Conservation (phyloP, 23 red algal species). For the Gracilaria caudata region DNA sequence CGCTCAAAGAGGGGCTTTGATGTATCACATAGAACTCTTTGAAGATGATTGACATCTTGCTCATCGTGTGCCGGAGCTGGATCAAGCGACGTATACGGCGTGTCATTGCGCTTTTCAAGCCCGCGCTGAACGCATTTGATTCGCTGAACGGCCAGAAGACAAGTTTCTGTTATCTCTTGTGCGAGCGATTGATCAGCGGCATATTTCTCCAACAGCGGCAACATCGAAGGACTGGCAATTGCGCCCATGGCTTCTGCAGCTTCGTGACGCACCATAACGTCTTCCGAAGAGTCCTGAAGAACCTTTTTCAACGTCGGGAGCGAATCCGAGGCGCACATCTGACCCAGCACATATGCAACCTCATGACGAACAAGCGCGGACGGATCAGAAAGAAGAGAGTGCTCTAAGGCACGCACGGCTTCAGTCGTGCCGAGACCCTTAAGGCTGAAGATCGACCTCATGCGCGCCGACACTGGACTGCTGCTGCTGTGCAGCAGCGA, state of each 20-base stretch:
- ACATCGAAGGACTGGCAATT: conserved; percentile 38
- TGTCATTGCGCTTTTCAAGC: not conserved
- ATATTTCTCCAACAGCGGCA: conserved; percentile 44
- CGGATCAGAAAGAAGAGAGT: conserved; percentile 58
- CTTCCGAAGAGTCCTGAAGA: conserved; percentile 59
- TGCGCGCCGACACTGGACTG: conserved; percentile 73
- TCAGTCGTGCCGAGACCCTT: conserved; percentile 48
- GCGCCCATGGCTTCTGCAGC: conserved; percentile 96
- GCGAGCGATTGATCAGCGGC: conserved; percentile 28
- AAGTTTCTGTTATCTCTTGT: conserved; percentile 89
- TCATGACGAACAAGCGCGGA: conserved; percentile 96
- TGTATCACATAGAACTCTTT: conserved; percentile 57
- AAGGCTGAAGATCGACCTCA: conserved; percentile 90
- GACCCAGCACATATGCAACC: conserved; percentile 93
- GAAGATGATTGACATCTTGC: conserved; percentile 44
- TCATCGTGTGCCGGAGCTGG: conserved; percentile 44
- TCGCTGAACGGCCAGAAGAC: conserved; percentile 66
- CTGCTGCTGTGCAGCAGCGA: conserved; percentile 4
- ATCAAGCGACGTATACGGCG: conserved; percentile 68
- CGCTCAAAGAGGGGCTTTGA: conserved; percentile 58
- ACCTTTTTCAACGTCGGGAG: conserved; percentile 34
- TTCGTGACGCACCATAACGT: conserved; percentile 98
- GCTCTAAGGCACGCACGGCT: conserved; percentile 64
- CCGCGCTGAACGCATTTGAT: conserved; percentile 30
- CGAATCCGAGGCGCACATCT: conserved; percentile 64